Base-by-base conservation (phyloP, 331 rosid species). In the Cucumis variabilis region DNA sequence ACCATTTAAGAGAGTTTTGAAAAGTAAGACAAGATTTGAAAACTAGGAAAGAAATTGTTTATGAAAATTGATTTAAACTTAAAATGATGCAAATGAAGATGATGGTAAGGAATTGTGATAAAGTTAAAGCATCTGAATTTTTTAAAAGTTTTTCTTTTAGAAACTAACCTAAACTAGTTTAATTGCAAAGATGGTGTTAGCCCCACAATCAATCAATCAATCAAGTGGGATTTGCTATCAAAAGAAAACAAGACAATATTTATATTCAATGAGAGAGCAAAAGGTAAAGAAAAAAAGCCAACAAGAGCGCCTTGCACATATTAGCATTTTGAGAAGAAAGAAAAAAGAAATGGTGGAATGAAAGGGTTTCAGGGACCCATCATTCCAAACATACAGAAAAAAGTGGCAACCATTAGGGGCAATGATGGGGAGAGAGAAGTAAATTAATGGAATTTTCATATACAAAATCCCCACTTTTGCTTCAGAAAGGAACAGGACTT, bases 181-280 rank as follows among this genome's bases (percentile, higher is more conserved):
- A 41, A 44, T 55, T 80, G 11, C 12, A 10, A 30, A 17, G 85
- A 19, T 20, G 19, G 30, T 28, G 69, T 33, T 60, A 82, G 73
- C 86, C 86, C 86, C 72, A 82, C 86, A 82, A 82, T 82, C 33
- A 33, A 33, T n/a, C n/a, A n/a, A n/a, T 33, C 37, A 37, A 82
- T 62, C 37, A 82, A 82, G 58, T 82, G 86, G 37, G 86, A 82
- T 82, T 82, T 82, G 21, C 19, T 58, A 82, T 20, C 21, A 23
- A 82, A 21, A 33, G 50, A 82, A 63, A 60, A 41, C 4, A 82
- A 82, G 60, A 82, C 86, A 82, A 82, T 82, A 21, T 82, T 82
- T 33, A 37, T 1, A 41, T 62, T 58, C 16, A 13, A 63, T 3
- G 86, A 62, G 30, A 60, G 73, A 82, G 86, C 48, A 37, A 63